Evolutionary conservation across 2,329 filamentous ascomycete genomes (phyloP), one percentile per base, ranked within the genome.

Genomic region (Claviceps sp.): DNA sequence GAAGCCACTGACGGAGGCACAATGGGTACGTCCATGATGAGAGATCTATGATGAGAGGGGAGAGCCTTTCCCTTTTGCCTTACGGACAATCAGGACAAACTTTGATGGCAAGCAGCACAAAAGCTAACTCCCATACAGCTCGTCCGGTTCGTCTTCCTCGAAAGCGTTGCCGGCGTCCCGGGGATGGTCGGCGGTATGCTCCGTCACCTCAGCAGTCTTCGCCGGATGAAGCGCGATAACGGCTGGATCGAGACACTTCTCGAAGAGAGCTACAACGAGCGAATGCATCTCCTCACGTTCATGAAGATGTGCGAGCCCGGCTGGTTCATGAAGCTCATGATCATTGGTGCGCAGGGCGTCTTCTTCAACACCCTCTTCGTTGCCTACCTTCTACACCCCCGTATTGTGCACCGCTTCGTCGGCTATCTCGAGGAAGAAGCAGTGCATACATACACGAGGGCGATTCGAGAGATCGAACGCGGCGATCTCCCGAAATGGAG

Each of bases 181-280:
- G 93, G 93, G 7, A 97, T 97, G 89, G 91, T 97, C 0, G 93
- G 85, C 0, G 93, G 89, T 22, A 96, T 95, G 87, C 74, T 97
- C 16, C 77, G 93, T 37, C 93, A 98, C 69, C 75, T 97, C 40
- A 82, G 85, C 63, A 90, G 84, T 58, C 77, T 97, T 62, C 77
- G 91, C 45, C 78, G 84, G 30, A 84, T 97, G 76, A 89, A 89
- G 74, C 76, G 91, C 52, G 91, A 97, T 66, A 95, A 97, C 60
- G 93, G 93, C 62, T 97, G 86, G 88, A 97, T 98, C 64, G 89
- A 95, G 69, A 91, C 87, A 0, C 74, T 95, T 8, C 78, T 95
- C 1, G 89, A 94, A 67, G 89, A 95, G 71, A 87, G 84, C 56
- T 94, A 88, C 70, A 95, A 95, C 65, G 89, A 95, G 68, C 78